phyloP scores from a whole-genome alignment of 1,284 basidiomycete genomes.

The Cutaneotrichosporon spelunceum region DNA sequence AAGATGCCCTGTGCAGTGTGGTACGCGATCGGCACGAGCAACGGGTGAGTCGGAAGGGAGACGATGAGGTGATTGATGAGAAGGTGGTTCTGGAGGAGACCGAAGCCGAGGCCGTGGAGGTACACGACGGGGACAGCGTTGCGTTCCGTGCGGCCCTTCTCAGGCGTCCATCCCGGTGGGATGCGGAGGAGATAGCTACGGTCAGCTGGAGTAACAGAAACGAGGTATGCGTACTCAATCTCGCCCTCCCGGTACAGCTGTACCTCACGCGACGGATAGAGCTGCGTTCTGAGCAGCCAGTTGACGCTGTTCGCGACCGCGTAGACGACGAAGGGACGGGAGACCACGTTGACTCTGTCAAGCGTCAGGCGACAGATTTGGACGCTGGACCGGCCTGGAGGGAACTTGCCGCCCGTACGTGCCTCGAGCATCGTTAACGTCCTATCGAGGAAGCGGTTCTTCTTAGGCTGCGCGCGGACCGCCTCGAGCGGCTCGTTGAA shows the following conservation, averaged over 20 bases:
- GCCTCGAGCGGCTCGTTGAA: constrained; percentile 61
- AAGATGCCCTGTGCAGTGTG: constrained; percentile 82
- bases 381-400: constrained; percentile 61
- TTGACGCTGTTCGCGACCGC: constrained; percentile 60
- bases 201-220: background rate
- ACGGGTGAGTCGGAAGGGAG: constrained; percentile 63
- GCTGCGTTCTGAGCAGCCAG: constrained; percentile 32
- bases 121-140: constrained; percentile 70
- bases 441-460: constrained; percentile 59
- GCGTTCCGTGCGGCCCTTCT: constrained; percentile 33
- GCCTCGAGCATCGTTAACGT: constrained; percentile 65
- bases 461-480: constrained; percentile 53
- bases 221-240: constrained; percentile 52
- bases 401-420: constrained; percentile 66
- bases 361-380: constrained; percentile 69
- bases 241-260: constrained; percentile 41
- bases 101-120: constrained; percentile 81
- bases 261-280: constrained; percentile 40
- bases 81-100: constrained; percentile 56
- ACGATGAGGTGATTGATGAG: constrained; percentile 49
- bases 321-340: constrained; percentile 72
- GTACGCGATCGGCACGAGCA: constrained; percentile 75
- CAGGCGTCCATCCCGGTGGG: constrained; percentile 63
- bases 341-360: constrained; percentile 63
- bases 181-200: constrained; percentile 69